Evolutionary conservation across 73 alveolate genomes (phyloP), one percentile per base, ranked within the genome.

Genomic region (Diophrys appendiculata): DNA sequence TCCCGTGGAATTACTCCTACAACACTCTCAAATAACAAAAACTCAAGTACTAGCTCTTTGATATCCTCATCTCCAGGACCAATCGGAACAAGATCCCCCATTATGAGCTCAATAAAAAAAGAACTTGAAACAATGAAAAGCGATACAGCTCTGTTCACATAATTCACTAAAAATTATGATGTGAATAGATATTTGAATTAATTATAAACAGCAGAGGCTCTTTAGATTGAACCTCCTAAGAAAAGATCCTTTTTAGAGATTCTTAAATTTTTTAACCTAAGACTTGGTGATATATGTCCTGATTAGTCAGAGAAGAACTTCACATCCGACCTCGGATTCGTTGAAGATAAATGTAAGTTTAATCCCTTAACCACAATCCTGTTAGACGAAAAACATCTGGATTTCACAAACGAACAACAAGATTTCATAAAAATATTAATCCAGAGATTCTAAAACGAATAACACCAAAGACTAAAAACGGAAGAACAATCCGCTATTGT

Each of bases 401-500:
- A 67, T 67, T 67, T 23, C 31, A 3, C 11, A 5, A 43, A 43
- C 3, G 26, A 67, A 24, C 24, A 67, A 67, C 23, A 3, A 28
- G 54, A 18, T 26, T 67, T 67, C 53, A 29, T 67, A 26, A 14
- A 67, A 25, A 5, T 14, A 1, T 5, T 67, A 23, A 28, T 67
- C 11, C 24, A 67, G 31, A 23, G 75, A 3, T 31, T 67, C 35
- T 5, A 23, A 5, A 3, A 23, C 3, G 75, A 67, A 29, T n/a
- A 67, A 67, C 25, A 3, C 24, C 53, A 67, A 25, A 18, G 75
- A 67, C 25, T 67, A n/a, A 67, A 31, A 31, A 31, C 75, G 3
- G 75, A 67, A 29, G 75, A 67, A 24, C 75, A 67, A 67, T 67
- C 75, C 11, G 75, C 53, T 2, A 31, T 67, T 28, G 75, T 67